Evolutionary conservation across 352 stramenopile genomes (phyloP).

Genomic region (Pythium insidiosum): DNA sequence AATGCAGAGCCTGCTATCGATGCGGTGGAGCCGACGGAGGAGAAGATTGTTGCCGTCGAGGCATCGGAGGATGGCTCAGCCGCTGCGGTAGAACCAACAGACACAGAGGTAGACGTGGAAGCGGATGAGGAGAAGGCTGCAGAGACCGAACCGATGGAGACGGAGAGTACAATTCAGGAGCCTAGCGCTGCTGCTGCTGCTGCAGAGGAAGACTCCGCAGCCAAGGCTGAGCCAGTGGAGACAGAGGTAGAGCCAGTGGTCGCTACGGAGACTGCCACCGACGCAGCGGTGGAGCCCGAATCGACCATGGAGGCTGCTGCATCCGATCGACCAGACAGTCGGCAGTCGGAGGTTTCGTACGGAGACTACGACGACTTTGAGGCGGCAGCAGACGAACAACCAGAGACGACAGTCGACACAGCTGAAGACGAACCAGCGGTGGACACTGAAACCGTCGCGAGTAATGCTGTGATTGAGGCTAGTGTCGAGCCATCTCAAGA

Average conservation of each 20-base stretch:
- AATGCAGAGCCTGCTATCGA: slow-evolving; percentile 20
- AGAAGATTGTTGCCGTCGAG: slow-evolving; percentile 4
- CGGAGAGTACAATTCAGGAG: not conserved
- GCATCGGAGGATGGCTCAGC: not conserved
- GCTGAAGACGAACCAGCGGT: not conserved
- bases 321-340: not conserved
- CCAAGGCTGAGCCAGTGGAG: not conserved
- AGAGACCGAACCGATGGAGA: not conserved
- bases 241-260: not conserved
- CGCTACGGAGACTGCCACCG: not conserved
- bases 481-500: not conserved
- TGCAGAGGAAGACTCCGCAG: not conserved
- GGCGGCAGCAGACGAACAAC: too few relatives aligned
- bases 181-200: not conserved
- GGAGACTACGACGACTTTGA: slow-evolving; percentile 13
- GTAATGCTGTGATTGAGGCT: not conserved
- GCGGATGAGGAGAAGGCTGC: not conserved
- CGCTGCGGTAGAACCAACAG: not conserved
- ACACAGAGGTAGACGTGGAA: not conserved
- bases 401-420: too few relatives aligned
- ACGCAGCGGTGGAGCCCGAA: not conserved
- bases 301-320: not conserved
- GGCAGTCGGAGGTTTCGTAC: not conserved
- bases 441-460: not conserved
- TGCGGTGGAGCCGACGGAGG: slow-evolving; percentile 6